Conservation (phyloP, 169 alveolate species). For the Neospora caninum region DNA sequence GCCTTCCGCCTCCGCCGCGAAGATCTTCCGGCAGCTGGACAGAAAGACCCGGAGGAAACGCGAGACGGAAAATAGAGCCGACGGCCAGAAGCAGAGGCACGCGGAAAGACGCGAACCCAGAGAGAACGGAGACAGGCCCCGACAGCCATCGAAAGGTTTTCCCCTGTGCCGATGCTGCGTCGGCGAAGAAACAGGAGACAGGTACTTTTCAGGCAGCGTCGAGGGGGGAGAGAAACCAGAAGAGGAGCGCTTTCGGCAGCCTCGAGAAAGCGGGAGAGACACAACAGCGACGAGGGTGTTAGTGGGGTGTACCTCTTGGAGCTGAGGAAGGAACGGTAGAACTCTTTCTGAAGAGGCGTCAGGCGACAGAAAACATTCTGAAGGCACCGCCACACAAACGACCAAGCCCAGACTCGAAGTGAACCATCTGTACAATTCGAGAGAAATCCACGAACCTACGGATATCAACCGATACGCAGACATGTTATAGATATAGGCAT, state of each 20-base stretch:
- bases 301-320: constrained; percentile 61
- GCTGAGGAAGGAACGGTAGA: constrained; percentile 79
- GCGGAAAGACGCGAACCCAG: background rate
- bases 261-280: background rate
- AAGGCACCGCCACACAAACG: background rate
- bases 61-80: background rate
- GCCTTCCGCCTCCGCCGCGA: constrained; percentile 71
- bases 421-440: no score
- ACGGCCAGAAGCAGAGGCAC: background rate
- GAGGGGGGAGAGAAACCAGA: no score
- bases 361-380: constrained; percentile 86
- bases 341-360: constrained; percentile 83
- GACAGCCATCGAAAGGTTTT: no score
- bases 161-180: no score
- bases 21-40: constrained; percentile 78
- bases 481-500: no score
- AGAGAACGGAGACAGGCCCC: no score
- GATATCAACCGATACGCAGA: no score
- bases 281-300: background rate
- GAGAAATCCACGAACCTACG: no score
- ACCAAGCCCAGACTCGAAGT: background rate
- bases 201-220: no score
- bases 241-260: no score
- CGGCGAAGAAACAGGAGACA: no score
- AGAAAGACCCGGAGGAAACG: background rate